Base-by-base conservation (phyloP, 1,284 basidiomycete species). In the Ganoderma lucidum region DNA sequence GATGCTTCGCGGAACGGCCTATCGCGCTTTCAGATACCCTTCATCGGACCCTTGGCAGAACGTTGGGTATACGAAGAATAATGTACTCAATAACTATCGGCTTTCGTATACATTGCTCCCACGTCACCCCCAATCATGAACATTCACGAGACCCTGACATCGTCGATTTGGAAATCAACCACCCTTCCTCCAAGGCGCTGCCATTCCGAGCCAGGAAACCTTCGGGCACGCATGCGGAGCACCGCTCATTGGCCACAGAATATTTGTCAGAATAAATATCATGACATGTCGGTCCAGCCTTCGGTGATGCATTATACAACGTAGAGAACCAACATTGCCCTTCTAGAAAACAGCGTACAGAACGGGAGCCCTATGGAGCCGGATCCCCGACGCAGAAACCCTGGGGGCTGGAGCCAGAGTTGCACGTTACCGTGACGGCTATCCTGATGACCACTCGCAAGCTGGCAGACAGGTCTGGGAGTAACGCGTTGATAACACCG, bases 61-160 rank as follows among this genome's bases (percentile, higher is more conserved):
- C 82, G 84, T 68, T 94, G 92, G 91, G 84, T 94, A 9, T 82
- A 84, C 19, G 92, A 93, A 72, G 92, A 94, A 77, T 93, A n/a
- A 65, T 63, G 17, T 41, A 63, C 15, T 62, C 37, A 35, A 35
- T 44, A 12, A 12, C 5, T 23, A 23, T 41, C 15, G 17, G 14
- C 23, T 28, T 28, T 28, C 41, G 59, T 42, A 61, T 42, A 61
- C n/a, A 61, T 42, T 39, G 23, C 37, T 42, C 28, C 30, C 17
- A 2, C 30, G 59, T n/a, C 59, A 61, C 28, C 19, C 15, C 23
- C 23, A 12, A 39, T 19, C 39, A 15, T 12, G 14, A 35, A 3
- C n/a, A 6, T 42, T 23, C 39, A 30, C 23, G 23, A 5, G 30
- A 61, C 14, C n/a, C 14, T 12, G 15, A 30, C 53, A 15, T 56